Evolutionary conservation across 129 eudicot genomes (phyloP), one percentile per base, ranked within the genome.

Genomic region (Cynara cardunculus): DNA sequence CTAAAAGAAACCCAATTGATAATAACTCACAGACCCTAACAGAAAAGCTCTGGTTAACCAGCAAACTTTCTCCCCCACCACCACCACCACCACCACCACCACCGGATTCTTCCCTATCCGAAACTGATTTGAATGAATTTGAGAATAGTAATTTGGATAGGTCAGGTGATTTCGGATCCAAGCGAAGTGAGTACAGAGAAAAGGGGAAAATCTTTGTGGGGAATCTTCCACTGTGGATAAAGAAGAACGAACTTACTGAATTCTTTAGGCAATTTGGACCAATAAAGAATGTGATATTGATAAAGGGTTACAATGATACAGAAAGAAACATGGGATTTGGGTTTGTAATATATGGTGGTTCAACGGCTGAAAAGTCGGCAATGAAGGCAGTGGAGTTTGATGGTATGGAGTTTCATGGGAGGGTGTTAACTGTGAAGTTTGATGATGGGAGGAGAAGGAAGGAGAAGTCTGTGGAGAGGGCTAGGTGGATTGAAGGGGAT

Each of bases 341-440:
- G 59, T 94, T 94, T 81, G 91, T 94, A 49, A 89, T 94, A 24
- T 94, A 84, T 72, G 88, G 81, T 0, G 98, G 94, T 34, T 14
- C 73, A 18, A 82, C 75, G 27, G 94, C 99, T 9, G 96, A 91
- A n/a, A 80, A 85, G 81, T 81, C 90, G 24, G 97, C 99, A 2
- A 81, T 90, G 84, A 86, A 92, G 84, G 99, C 99, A 22, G 97
- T 90, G 25, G 96, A 94, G 83, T 92, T 92, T 78, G 99, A 94
- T 77, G 99, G 99, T 25, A 85, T 94, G 80, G 99, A 92, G 86
- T 94, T 94, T 78, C 99, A 90, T 78, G 97, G 97, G 73, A 91
- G 96, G 85, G 84, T 86, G 14, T 77, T 94, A 83, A 92, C 93
- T 53, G 94, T 94, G 80, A 89, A 92, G 82, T 86, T 94, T 85